phyloP scores from a whole-genome alignment of 164 flowering plant genomes.

The Aristolochia californica region DNA sequence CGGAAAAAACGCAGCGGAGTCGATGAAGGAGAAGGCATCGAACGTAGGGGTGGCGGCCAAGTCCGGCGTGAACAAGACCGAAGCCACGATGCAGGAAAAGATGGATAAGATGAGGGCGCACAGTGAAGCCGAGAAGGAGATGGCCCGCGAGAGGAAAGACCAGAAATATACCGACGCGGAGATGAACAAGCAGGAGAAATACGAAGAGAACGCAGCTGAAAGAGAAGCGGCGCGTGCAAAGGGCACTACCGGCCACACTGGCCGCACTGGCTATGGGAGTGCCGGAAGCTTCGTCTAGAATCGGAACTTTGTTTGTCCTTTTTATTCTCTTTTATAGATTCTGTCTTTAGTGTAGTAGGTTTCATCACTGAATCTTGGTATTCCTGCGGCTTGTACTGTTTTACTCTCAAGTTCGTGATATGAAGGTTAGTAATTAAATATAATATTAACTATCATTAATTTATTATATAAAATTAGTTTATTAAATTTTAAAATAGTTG shows the following conservation, averaged over 20 bases:
- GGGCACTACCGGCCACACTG: slow-evolving; percentile 10
- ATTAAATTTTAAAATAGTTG: too few species aligned
- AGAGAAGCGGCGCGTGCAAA: slow-evolving; percentile 6
- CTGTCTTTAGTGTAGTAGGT: too few species aligned
- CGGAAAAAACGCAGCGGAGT: slow-evolving; percentile 13
- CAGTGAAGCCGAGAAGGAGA: slow-evolving; percentile 27
- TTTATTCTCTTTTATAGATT: too few species aligned
- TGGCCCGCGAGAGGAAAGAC: slow-evolving; percentile 43
- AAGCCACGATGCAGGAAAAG: slow-evolving; percentile 38
- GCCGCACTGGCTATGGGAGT: not conserved
- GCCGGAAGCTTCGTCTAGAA: too few species aligned
- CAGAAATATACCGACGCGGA: slow-evolving; percentile 33
- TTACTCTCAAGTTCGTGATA: too few species aligned
- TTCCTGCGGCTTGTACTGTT: too few species aligned
- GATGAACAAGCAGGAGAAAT: slow-evolving; percentile 30
- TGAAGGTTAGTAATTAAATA: too few species aligned
- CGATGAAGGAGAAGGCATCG: slow-evolving; percentile 26
- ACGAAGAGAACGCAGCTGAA: slow-evolving; percentile 24
- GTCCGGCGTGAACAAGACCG: slow-evolving; percentile 44
- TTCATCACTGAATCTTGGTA: too few species aligned
- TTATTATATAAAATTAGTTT: too few species aligned
- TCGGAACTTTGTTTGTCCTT: too few species aligned
- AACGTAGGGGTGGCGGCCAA: slow-evolving; percentile 41
- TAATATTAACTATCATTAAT: too few species aligned
- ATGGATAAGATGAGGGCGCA: slow-evolving; percentile 5